These are phyloP conservation scores for Entomortierella parvispora DNA, from an alignment of 192 early-diverging fungal genomes.

Conservation along the genomic window DNA sequence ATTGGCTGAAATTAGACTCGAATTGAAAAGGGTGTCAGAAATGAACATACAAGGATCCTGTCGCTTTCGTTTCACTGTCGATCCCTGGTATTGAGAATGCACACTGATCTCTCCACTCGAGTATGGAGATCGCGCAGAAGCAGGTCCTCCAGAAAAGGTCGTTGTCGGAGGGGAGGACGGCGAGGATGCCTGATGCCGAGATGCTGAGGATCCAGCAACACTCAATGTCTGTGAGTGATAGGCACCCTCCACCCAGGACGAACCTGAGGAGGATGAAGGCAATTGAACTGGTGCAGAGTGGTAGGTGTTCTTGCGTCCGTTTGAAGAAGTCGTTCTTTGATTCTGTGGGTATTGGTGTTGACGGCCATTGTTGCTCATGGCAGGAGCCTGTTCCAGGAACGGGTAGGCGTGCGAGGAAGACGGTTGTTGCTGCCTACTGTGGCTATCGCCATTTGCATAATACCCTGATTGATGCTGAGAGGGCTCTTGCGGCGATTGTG, in stretches of 20 bases:
- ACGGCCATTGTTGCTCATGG: not conserved
- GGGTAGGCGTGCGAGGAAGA: not conserved
- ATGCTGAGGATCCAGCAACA: no score
- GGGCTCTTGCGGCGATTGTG: conserved; percentile 4
- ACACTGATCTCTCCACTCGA: not conserved
- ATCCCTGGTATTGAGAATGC: not conserved
- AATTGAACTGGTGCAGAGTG: conserved; percentile 36
- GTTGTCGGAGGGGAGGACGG: not conserved
- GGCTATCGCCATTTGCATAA: not conserved
- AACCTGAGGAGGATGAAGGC: conserved; percentile 4
- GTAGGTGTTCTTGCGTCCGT: not conserved
- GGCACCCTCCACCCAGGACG: no score
- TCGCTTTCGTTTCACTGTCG: conserved; percentile 19
- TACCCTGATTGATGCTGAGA: not conserved
- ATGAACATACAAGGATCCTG: not conserved
- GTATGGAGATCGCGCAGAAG: not conserved
- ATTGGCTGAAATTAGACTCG: no score
- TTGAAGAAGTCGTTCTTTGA: not conserved
- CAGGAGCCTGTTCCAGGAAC: not conserved
- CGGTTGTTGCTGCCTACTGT: not conserved
- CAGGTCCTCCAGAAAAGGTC: not conserved
- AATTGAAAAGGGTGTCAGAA: not conserved
- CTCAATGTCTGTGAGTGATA: no score
- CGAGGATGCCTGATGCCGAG: conserved; percentile 1
- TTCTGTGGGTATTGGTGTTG: not conserved